Base-by-base conservation (phyloP, 257 asterid genomes). In the Nemophila menziesii region DNA sequence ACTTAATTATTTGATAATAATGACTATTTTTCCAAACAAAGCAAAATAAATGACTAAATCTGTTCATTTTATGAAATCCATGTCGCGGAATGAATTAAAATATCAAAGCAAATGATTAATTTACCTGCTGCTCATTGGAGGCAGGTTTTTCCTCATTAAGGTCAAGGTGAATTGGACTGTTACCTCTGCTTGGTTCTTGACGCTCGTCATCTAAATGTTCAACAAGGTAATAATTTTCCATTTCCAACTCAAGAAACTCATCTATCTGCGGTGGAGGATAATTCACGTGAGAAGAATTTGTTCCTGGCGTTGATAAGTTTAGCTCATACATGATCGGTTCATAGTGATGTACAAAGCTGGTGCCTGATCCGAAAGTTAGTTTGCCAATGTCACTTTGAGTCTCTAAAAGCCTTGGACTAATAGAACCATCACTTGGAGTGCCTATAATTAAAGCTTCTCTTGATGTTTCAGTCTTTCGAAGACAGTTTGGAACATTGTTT, bases 191-290 rank as follows among this genome's bases (percentile, higher is more conserved):
- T 1, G 47, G 8, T n/a, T 16, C 39, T 24, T 20, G 44, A 1
- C 19, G 11, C 13, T 39, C 19, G 2, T 29, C 49, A n/a, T 22
- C 20, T 5, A 18, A 11, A 3, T 23, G 14, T 4, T 11, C 17
- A 2, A 49, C 5, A 27, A 56, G 21, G 9, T n/a, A n/a, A n/a
- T 38, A 45, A 11, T 55, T 36, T 36, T 38, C 47, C 4, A 37
- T 52, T 15, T 46, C 8, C 7, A 39, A 17, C 17, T 46, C 54
- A 14, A 37, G 26, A 16, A 24, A 55, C 17, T 39, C 54, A 39
- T 39, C 54, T 20, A 36, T 22, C 47, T 23, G 14, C 15, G 16
- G 5, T 20, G 12, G n/a, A 8, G 11, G 6, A 11, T 22, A n/a
- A 1, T 3, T 14, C 13, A n/a, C n/a, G n/a, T n/a, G n/a, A n/a